A percentile compares a stretch with the other conserved stretches of the same genome.
These are phyloP conservation scores for Trichoderma koningii DNA, from an alignment of 2,329 filamentous ascomycete genomes.

Conservation along the genomic window DNA sequence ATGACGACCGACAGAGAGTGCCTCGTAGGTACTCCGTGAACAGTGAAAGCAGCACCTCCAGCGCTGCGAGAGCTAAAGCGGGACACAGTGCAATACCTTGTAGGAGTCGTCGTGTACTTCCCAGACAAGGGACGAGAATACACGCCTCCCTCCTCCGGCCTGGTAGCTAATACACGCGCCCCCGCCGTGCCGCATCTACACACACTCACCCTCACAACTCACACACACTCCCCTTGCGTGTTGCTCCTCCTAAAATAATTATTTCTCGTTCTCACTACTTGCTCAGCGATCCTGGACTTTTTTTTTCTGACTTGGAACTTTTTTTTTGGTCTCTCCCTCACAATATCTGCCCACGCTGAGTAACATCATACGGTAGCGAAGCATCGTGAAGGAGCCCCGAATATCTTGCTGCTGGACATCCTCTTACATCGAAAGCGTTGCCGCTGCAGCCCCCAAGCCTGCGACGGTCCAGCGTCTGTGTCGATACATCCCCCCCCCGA, in stretches of 20 bases:
- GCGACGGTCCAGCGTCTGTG: constrained; percentile 38
- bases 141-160: constrained; percentile 1
- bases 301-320: constrained; percentile 18
- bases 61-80: too few species aligned
- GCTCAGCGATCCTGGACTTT: constrained; percentile 21
- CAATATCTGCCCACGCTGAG: constrained; percentile 29
- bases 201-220: constrained; percentile 20
- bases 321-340: constrained; percentile 9
- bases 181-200: constrained; percentile 28
- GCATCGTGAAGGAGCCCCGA: not conserved
- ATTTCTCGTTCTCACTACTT: constrained; percentile 27
- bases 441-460: constrained; percentile 33
- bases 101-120: constrained; percentile 1
- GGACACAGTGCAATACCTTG: too few species aligned
- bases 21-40: too few species aligned
- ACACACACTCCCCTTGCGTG: constrained; percentile 28
- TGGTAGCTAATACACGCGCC: constrained; percentile 25
- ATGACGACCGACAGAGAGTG: too few species aligned
- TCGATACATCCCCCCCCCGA: constrained; percentile 40
- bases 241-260: constrained; percentile 31
- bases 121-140: constrained; percentile 6
- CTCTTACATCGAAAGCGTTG: constrained; percentile 22
- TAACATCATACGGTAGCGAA: not conserved
- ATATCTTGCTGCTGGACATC: constrained; percentile 9
- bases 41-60: too few species aligned